Conservation (phyloP, 306 rosid genomes). For the Oxytropis ochrocephala region DNA sequence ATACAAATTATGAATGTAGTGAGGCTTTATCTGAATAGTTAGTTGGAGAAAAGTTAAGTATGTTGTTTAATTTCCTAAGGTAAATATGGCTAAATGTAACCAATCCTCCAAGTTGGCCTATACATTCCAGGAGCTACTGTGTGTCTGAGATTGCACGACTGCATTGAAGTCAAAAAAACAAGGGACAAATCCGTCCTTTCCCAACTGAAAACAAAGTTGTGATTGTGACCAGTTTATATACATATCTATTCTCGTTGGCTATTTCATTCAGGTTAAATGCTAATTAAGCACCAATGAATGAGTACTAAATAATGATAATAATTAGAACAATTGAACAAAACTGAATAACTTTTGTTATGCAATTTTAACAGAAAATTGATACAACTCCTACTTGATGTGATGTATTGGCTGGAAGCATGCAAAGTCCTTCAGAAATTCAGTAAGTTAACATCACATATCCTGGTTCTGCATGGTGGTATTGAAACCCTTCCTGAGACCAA, state of each 20-base stretch:
- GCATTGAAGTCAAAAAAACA: background rate
- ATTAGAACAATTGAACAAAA: background rate
- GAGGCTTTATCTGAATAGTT: too few species aligned
- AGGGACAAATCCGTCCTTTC: too few species aligned
- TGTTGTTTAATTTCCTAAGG: too few species aligned
- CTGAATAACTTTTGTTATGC: conserved; percentile 1
- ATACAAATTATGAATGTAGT: too few species aligned
- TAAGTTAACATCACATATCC: conserved; percentile 87
- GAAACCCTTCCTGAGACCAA: conserved; percentile 79
- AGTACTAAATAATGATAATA: too few species aligned
- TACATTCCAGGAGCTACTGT: too few species aligned
- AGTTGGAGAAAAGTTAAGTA: too few species aligned
- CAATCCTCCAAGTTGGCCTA: too few species aligned
- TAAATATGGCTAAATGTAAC: too few species aligned
- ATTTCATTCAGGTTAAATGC: too few species aligned
- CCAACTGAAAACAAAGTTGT: background rate
- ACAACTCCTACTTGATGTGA: conserved; percentile 78
- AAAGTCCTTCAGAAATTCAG: conserved; percentile 93
- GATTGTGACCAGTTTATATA: background rate
- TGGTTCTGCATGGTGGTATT: conserved; percentile 88
- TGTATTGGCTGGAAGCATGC: conserved; percentile 90
- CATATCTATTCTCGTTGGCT: too few species aligned
- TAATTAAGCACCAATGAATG: too few species aligned
- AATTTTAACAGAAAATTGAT: background rate
- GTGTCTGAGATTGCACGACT: background rate